These are phyloP conservation scores for Choanephora cucurbitarum DNA, from an alignment of 371 early-diverging fungal genomes.

Conservation along the genomic window DNA sequence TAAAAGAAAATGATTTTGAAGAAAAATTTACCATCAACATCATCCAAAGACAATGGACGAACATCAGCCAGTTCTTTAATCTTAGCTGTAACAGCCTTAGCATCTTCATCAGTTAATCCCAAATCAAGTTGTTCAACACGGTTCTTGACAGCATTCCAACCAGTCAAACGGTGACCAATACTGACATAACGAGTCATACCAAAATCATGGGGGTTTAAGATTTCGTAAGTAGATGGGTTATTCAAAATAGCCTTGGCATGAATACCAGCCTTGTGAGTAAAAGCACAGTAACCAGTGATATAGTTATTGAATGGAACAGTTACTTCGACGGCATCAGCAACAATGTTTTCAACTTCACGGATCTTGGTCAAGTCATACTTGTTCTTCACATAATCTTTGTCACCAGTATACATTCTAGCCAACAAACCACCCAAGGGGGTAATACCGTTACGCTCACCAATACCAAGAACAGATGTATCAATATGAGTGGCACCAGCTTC, in stretches of 20 bases:
- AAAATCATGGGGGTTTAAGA: slow-evolving; percentile 95
- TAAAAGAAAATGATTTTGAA: not conserved
- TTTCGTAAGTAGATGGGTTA: slow-evolving; percentile 97
- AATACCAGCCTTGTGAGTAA: slow-evolving; percentile 98
- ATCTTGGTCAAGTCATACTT: slow-evolving; percentile 92
- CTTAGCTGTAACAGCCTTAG: slow-evolving; percentile 90
- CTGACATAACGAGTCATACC: slow-evolving; percentile 96
- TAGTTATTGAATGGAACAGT: slow-evolving; percentile 98
- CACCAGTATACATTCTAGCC: slow-evolving; percentile 93
- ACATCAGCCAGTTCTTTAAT: slow-evolving; percentile 95
- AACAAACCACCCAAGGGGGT: slow-evolving; percentile 93
- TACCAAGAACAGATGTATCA: slow-evolving; percentile 96
- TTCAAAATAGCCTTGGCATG: slow-evolving; percentile 98
- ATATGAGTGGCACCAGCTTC: slow-evolving; percentile 98
- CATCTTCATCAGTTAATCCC: slow-evolving; percentile 82
- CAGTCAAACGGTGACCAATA: slow-evolving; percentile 95
- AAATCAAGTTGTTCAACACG: slow-evolving; percentile 89
- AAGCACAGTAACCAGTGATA: slow-evolving; percentile 97
- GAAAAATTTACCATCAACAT: slow-evolving; percentile 65
- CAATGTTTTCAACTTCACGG: slow-evolving; percentile 92
- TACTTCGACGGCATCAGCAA: slow-evolving; percentile 93
- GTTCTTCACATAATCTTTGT: slow-evolving; percentile 83
- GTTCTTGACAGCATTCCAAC: slow-evolving; percentile 98
- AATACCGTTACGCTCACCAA: slow-evolving; percentile 98
- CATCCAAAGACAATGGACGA: slow-evolving; percentile 84